phyloP scores from a whole-genome alignment of 176 grass and related monocot genomes.

The Juncus inflexus region DNA sequence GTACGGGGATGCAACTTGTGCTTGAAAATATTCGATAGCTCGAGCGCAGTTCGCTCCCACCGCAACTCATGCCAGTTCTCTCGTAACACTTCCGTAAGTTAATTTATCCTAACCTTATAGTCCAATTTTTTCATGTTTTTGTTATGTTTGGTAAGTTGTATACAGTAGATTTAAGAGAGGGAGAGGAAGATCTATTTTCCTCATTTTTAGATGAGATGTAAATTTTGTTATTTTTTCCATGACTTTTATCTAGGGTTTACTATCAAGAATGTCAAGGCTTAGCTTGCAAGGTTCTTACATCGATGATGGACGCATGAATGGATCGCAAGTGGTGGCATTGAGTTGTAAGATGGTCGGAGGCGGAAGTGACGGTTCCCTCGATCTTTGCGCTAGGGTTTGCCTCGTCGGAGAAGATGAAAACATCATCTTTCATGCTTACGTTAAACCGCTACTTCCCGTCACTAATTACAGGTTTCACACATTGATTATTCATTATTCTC shows the following conservation, averaged over 20 bases:
- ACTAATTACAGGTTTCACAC: conserved; percentile 46
- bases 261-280: conserved; percentile 34
- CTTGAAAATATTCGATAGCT: conserved; percentile 40
- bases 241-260: conserved; percentile 15
- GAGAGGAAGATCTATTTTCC: too few species aligned
- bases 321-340: conserved; percentile 40
- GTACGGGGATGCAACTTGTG: conserved; percentile 50
- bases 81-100: conserved; percentile 12
- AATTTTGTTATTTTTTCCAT: not conserved
- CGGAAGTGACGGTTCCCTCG: conserved; percentile 56
- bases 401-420: conserved; percentile 52
- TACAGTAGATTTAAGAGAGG: not conserved
- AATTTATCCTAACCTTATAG: not conserved
- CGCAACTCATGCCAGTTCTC: conserved; percentile 23
- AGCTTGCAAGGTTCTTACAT: conserved; percentile 21
- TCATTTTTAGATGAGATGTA: too few species aligned
- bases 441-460: conserved; percentile 64
- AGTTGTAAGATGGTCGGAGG: conserved; percentile 86
- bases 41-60: conserved; percentile 26
- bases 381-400: conserved; percentile 76
- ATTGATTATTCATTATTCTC: not conserved
- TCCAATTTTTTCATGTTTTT: not conserved
- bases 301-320: conserved; percentile 7
- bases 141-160: not conserved
- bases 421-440: conserved; percentile 40